Percentiles rank a stretch among this genome's conserved stretches.
These are phyloP conservation scores for Pilatotrama ljubarskyi DNA, from an alignment of 768 basidiomycete species.

Conservation along the genomic window DNA sequence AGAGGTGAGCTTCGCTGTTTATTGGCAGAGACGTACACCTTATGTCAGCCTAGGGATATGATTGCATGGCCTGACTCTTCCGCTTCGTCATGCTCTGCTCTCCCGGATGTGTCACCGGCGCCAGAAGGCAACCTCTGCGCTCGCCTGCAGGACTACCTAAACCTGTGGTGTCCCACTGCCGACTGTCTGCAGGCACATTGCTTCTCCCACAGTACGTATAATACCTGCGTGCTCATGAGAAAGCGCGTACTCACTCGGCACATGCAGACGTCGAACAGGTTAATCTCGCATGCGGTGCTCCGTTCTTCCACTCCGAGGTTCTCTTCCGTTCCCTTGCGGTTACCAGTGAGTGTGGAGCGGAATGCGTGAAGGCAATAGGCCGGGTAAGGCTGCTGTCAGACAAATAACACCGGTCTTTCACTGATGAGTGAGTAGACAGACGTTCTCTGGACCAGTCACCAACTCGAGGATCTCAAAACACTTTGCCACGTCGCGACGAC, in stretches of 20 bases:
- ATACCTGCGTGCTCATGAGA: not conserved
- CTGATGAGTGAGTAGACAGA: slow-evolving; percentile 1
- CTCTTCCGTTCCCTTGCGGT: not conserved
- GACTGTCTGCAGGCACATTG: slow-evolving; percentile 28
- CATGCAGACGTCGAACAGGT: not conserved
- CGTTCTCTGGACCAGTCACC: slow-evolving; percentile 18
- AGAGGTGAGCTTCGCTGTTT: slow-evolving; percentile 18
- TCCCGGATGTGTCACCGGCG: slow-evolving; percentile 12
- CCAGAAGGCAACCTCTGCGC: slow-evolving; percentile 7
- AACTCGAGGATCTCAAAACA: slow-evolving; percentile 40
- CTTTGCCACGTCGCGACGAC: slow-evolving; percentile 48
- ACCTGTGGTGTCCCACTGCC: slow-evolving; percentile 27
- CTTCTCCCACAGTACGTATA: slow-evolving; percentile 21
- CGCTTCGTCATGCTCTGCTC: not conserved
- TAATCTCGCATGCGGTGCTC: not conserved
- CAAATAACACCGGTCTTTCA: no score
- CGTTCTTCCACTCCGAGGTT: not conserved
- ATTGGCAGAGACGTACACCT: not conserved
- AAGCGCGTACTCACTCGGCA: no score
- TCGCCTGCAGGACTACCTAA: slow-evolving; percentile 20
- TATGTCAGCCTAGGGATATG: slow-evolving; percentile 32
- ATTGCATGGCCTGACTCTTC: slow-evolving; percentile 26
- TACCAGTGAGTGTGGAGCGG: not conserved
- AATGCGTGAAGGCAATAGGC: not conserved
- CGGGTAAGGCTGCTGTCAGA: no score